phyloP scores from a whole-genome alignment of 441 rosid species.

The Gossypium aridum region DNA sequence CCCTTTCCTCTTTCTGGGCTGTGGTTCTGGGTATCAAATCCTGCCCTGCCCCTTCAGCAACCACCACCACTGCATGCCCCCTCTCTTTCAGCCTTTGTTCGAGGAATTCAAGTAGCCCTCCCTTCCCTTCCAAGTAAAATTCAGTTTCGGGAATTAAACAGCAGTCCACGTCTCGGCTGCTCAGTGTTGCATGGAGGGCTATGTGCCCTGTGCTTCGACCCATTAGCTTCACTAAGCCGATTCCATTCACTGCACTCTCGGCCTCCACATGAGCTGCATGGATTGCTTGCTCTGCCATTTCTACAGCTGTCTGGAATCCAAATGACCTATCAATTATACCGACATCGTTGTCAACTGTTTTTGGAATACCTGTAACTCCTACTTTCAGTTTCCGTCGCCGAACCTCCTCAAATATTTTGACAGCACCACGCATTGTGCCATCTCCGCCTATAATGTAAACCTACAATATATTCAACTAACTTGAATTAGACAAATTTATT shows the following conservation, averaged over 20 bases:
- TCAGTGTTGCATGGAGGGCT: conserved; percentile 73
- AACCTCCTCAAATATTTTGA: conserved; percentile 56
- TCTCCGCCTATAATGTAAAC: conserved; percentile 82
- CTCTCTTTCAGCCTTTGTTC: conserved; percentile 37
- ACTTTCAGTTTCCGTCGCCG: not conserved
- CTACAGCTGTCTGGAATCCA: conserved; percentile 91
- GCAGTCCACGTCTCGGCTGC: conserved; percentile 92
- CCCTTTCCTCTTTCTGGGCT: conserved; percentile 54
- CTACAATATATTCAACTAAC: conserved; percentile 17
- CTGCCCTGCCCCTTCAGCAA: conserved; percentile 92
- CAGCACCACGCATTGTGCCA: conserved; percentile 86
- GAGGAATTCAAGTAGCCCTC: conserved; percentile 71
- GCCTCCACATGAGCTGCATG: conserved; percentile 13
- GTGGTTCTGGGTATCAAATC: conserved; percentile 44
- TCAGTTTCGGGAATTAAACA: conserved; percentile 72
- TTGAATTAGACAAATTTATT: not conserved
- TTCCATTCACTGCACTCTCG: conserved; percentile 3
- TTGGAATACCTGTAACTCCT: conserved; percentile 67
- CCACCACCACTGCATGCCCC: conserved; percentile 73
- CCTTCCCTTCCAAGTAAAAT: conserved; percentile 66
- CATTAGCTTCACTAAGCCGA: conserved; percentile 87
- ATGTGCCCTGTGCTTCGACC: conserved; percentile 93
- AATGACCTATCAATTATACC: conserved; percentile 83
- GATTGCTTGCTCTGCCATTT: conserved; percentile 84
- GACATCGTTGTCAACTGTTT: conserved; percentile 82